Conservation (phyloP, 768 basidiomycete genomes). For the Naganishia vishniacii region DNA sequence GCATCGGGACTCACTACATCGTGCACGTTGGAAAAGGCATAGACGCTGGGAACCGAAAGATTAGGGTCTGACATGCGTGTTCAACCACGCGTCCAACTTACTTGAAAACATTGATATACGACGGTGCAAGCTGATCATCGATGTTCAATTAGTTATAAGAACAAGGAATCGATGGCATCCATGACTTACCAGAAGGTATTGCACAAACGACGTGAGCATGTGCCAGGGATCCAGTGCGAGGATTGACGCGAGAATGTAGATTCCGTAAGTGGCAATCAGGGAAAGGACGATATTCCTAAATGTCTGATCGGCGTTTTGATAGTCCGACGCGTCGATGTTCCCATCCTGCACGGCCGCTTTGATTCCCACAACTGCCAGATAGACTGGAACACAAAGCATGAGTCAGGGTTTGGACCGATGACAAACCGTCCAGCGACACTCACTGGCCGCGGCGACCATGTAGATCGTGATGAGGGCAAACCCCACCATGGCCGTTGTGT, state of each 20-base stretch:
- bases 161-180: too few species aligned
- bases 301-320: conserved; percentile 62
- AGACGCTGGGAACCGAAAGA: conserved; percentile 54
- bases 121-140: conserved; percentile 81
- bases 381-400: conserved; percentile 50
- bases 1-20: conserved; percentile 34
- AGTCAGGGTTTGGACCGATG: neutral
- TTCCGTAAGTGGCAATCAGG: conserved; percentile 75
- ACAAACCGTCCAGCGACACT: conserved; percentile 12
- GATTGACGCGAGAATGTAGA: conserved; percentile 76
- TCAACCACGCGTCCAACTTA: conserved; percentile 63
- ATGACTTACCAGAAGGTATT: conserved; percentile 37
- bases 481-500: conserved; percentile 75
- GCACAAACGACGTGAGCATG: conserved; percentile 92
- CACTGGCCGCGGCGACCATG: conserved; percentile 63
- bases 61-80: conserved; percentile 1
- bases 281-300: conserved; percentile 84
- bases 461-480: conserved; percentile 90
- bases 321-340: conserved; percentile 52
- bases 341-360: conserved; percentile 55
- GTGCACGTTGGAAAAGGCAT: conserved; percentile 51
- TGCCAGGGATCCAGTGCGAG: conserved; percentile 93
- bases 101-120: conserved; percentile 91
- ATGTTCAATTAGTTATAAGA: too few species aligned
- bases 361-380: conserved; percentile 77